These are phyloP conservation scores for Tephrocybe sp. DNA, from an alignment of 768 basidiomycete species.

Conservation along the genomic window DNA sequence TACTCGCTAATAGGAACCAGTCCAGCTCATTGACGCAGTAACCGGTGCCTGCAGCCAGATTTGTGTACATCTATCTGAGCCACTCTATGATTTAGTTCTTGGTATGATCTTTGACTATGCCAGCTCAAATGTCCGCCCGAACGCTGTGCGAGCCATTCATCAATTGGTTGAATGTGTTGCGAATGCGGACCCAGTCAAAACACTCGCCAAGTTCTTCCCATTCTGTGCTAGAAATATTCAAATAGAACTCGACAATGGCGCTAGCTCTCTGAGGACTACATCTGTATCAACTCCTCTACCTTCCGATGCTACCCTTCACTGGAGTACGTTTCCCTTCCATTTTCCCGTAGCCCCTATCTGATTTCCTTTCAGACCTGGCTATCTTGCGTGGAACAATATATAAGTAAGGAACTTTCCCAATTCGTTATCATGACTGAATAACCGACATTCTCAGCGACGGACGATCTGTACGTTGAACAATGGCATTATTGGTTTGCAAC, in stretches of 20 bases:
- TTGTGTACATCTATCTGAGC: conserved; percentile 71
- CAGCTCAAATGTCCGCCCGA: conserved; percentile 77
- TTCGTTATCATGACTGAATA: conserved; percentile 2
- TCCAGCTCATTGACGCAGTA: conserved; percentile 76
- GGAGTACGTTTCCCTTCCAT: conserved; percentile 53
- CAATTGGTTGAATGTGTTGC: conserved; percentile 85
- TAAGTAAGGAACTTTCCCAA: conserved; percentile 48
- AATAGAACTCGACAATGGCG: conserved; percentile 81
- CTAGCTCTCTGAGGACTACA: conserved; percentile 72
- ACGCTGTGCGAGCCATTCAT: conserved; percentile 85
- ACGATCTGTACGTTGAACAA: conserved; percentile 48
- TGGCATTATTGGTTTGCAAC: not conserved
- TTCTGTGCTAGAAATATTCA: conserved; percentile 71
- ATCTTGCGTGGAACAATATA: conserved; percentile 80
- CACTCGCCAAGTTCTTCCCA: conserved; percentile 75
- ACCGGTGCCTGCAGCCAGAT: conserved; percentile 76
- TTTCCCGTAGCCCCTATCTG: not conserved
- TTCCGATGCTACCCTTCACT: conserved; percentile 85
- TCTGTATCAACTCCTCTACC: conserved; percentile 67
- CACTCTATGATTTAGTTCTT: conserved; percentile 76
- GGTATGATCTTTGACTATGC: conserved; percentile 86
- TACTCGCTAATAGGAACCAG: conserved; percentile 35
- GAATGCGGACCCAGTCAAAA: conserved; percentile 75
- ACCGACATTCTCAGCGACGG: conserved; percentile 47
- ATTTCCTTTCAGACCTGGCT: conserved; percentile 53